Base-by-base conservation (phyloP, 768 basidiomycete species). In the Termitomyces sp. region DNA sequence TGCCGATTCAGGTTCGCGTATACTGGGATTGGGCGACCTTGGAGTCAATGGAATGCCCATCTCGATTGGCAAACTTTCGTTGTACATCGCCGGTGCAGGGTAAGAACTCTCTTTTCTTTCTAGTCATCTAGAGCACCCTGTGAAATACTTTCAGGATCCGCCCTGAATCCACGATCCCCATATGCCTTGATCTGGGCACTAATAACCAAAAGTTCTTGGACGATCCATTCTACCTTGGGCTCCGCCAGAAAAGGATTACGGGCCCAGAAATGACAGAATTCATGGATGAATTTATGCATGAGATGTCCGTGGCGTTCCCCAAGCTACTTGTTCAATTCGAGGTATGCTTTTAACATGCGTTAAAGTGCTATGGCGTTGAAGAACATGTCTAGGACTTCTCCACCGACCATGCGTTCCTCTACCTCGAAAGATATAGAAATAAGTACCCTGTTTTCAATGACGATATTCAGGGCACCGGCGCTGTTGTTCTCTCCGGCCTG, bases 261-360 rank as follows among this genome's bases (percentile, higher is more conserved):
- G 82, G 85, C 28, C 74, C 75, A 20, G 84, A 84, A 66, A 89
- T 90, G 78, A 79, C 81, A 20, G 88, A 80, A 49, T 94, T 96
- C 72, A 91, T 97, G 88, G 92, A 95, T 67, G 89, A 93, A 70
- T 95, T 97, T 74, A 93, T 97, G 91, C 69, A 77, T 43, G 92
- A 91, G 71, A 91, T 95, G 80, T 74, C 80, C 18, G 69, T 69
- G 43, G 77, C 81, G 12, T 95, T 88, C 79, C 94, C 93, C 0
- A 87, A 89, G 64, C 79, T 92, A 52, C 79, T 95, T 68, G 79
- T 95, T 61, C 94, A 95, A 72, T 94, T 93, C 64, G 91, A 92
- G 76, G 87, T 84, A 49, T 53, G 72, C 23, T 23, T 23, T 67
- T 38, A 47, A 50, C 26, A 33, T 36, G 43, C 6, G 32, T 44